Conservation (phyloP, 139 green algal genomes). For the Diplosphaera chodatii region DNA sequence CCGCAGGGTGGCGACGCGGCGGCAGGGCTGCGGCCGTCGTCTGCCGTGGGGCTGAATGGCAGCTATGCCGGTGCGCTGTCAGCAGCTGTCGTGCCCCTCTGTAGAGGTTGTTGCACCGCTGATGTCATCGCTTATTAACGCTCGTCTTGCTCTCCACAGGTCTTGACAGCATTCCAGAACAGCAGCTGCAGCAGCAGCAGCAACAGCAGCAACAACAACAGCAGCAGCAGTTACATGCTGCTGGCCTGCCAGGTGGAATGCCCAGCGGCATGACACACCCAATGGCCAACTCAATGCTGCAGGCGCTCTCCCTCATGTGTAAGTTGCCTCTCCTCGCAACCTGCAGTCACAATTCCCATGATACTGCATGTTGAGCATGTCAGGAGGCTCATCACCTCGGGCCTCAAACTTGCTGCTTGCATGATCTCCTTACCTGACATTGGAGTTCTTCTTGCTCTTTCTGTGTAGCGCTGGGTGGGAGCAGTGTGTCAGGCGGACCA, state of each 20-base stretch:
- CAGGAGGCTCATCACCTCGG: too few relatives aligned
- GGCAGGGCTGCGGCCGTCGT: neutral
- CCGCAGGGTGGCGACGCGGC: neutral
- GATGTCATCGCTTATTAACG: too few relatives aligned
- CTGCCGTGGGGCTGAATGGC: neutral
- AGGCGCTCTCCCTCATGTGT: constrained; percentile 43
- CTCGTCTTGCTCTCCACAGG: constrained; percentile 41
- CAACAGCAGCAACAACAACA: constrained; percentile 1
- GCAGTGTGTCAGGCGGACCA: neutral
- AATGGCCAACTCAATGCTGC: constrained; percentile 37
- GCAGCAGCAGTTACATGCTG: neutral
- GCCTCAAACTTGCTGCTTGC: too few relatives aligned
- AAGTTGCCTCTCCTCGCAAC: neutral
- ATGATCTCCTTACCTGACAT: too few relatives aligned
- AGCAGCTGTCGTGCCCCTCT: too few relatives aligned
- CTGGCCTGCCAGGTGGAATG: neutral
- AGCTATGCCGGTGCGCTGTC: neutral
- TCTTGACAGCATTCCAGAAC: constrained; percentile 62
- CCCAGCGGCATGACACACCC: constrained; percentile 5
- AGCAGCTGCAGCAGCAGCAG: constrained; percentile 12
- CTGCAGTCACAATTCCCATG: too few relatives aligned
- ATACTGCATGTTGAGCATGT: too few relatives aligned
- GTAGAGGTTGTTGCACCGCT: too few relatives aligned
- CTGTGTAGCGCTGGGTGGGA: neutral
- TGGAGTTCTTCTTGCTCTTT: too few relatives aligned